These are phyloP conservation scores for Syzygium malaccense DNA, from an alignment of 441 rosid species.

Conservation along the genomic window DNA sequence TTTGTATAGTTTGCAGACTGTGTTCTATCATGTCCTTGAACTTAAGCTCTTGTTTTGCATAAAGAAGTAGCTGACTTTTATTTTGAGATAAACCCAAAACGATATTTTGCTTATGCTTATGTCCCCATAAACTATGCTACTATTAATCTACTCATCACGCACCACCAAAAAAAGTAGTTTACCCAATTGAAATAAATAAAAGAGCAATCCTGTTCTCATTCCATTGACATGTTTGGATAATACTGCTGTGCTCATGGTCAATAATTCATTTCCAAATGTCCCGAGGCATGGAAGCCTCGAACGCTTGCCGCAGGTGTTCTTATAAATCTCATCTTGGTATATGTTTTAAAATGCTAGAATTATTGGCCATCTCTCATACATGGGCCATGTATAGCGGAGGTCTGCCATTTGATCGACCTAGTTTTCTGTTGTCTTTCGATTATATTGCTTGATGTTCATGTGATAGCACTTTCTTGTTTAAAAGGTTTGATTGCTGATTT, in stretches of 20 bases:
- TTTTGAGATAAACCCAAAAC: not conserved
- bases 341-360: not conserved
- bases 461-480: not conserved
- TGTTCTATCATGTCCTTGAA: not conserved
- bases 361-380: not conserved
- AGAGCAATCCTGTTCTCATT: not conserved
- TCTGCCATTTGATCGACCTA: not conserved
- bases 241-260: not conserved
- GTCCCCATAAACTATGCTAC: not conserved
- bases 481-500: not conserved
- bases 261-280: not conserved
- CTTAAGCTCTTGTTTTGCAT: not conserved
- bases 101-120: not conserved
- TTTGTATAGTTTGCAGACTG: not conserved
- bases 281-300: not conserved
- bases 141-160: not conserved
- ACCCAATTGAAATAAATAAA: not conserved
- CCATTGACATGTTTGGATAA: not conserved
- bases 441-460: not conserved
- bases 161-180: not conserved
- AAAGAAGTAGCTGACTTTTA: not conserved
- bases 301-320: not conserved
- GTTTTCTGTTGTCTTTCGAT: not conserved
- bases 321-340: not conserved
- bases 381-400: not conserved